Base-by-base conservation (phyloP, 2,329 filamentous ascomycete species). In the Curvularia sp. region DNA sequence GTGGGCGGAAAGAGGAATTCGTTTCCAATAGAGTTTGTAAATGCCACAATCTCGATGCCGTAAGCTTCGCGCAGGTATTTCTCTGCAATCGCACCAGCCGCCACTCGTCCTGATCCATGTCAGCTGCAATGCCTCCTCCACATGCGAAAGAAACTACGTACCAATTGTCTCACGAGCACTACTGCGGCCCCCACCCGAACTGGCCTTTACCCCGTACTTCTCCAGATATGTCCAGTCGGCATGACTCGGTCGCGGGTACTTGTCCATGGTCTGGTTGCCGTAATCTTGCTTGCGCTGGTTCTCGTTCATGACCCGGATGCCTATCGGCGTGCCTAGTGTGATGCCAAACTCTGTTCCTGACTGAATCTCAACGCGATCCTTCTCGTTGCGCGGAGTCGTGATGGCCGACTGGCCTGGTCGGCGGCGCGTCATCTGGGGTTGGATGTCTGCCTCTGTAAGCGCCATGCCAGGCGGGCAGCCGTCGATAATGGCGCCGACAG, bases 141-240 rank as follows among this genome's bases (percentile, higher is more conserved):
- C 27, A 8, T 18, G 10, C 15, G 15, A 5, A 46, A 8, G 12
- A 27, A 13, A 57, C 28, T 38, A 55, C 71, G 53, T 74, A 86
- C 90, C 92, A 74, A 98, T 97, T 10, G 94, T 98, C 84, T 98
- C 94, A 65, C 94, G 84, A n/a, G 95, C 95, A 76, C 89, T 93
- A 76, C 90, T 93, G 62, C 95, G 86, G 53, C 95, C 94, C 68
- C 95, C 94, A 57, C 95, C 94, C 61, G 89, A 93, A 76, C 87
- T 91, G 36, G 95, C 93, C 82, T 96, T 96, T 68, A 96, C 88
- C 56, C 94, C 94, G 78, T 99, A 99, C 81, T 98, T 98, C 78
- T 97, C 91, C 60, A 97, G 84, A 80, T 98, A 98, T 60, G 95
- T 98, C 87, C 90, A 97, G 80, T 98, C 94, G 59, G 95, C 94